Evolutionary conservation across 2,329 filamentous ascomycete genomes (phyloP), one percentile per base, ranked within the genome.

Genomic region (Myriosclerotinia duriaeana): DNA sequence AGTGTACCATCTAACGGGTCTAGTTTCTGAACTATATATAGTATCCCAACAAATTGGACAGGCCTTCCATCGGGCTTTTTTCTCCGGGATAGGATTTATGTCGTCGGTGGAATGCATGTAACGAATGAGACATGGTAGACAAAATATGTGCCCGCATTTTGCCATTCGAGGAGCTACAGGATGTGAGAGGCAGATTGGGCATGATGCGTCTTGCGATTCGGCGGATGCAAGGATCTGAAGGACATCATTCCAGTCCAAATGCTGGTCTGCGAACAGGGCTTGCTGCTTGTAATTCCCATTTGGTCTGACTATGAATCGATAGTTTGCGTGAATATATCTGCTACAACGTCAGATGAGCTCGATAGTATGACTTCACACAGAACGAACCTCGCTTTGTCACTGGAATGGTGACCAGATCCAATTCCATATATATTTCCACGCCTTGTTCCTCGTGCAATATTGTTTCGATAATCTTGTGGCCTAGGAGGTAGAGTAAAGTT

Each of bases 101-200:
- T 90, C 89, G n/a, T 91, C 89, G 34, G 84, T 87, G 9, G 93
- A 91, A 73, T 96, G 91, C 92, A 99, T 97, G 77, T 96, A 99
- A 60, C 95, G 89, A 70, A 98, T 92, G 69, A 98, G 79, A 76
- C 95, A 99, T 7, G 95, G 89, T 44, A 98, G 81, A 76, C 95
- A 99, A 77, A 97, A 98, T 15, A 99, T 97, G 76, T 99, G 95
- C 1, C 95, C 95, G 75, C 95, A 99, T 75, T 89, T 94, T 53
- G 95, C 93, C 94, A 99, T 99, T 66, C 95, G 88, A 42, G 95
- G 93, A 9, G 95, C 95, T 22, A 96, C 92, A 1, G 95, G 95
- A 65, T 91, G 91, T 2, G 91, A 96, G 38, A 99, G 85, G 75
- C 95, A 99, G 65, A 99, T 99, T 0, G 95, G 95, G 76, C 95